phyloP scores from a whole-genome alignment of 192 early-diverging fungal genomes.

The Geranomyces variabilis region DNA sequence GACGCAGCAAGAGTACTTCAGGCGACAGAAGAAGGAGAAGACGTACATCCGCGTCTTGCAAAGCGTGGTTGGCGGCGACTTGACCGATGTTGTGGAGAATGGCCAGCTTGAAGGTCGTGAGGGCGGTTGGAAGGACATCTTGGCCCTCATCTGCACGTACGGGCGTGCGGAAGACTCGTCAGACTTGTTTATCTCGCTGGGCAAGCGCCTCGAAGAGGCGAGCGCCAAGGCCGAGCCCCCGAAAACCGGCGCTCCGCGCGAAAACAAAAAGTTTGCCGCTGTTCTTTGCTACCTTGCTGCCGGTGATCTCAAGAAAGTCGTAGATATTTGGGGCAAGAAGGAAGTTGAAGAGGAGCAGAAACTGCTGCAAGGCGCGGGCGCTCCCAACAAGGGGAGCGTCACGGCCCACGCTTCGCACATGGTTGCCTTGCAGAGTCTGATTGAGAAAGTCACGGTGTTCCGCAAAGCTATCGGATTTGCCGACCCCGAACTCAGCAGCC shows the following conservation, averaged over 20 bases:
- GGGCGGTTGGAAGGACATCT: slow-evolving; percentile 84
- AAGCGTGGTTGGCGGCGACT: slow-evolving; percentile 77
- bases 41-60: slow-evolving; percentile 86
- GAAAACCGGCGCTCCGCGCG: slow-evolving; percentile 5
- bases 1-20: slow-evolving; percentile 86
- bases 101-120: slow-evolving; percentile 64
- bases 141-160: slow-evolving; percentile 94
- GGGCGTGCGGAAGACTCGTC: slow-evolving; percentile 77
- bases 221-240: background rate
- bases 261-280: slow-evolving; percentile 62
- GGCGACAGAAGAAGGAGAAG: slow-evolving; percentile 63
- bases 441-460: slow-evolving; percentile 94
- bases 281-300: slow-evolving; percentile 83
- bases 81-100: slow-evolving; percentile 78
- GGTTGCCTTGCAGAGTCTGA: slow-evolving; percentile 70
- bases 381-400: slow-evolving; percentile 6
- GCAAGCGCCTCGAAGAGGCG: slow-evolving; percentile 44
- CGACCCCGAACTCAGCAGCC: slow-evolving; percentile 67
- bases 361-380: slow-evolving; percentile 20
- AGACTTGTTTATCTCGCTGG: slow-evolving; percentile 43
- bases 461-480: slow-evolving; percentile 89
- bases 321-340: slow-evolving; percentile 69
- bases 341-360: slow-evolving; percentile 43
- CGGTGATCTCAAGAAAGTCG: slow-evolving; percentile 81
- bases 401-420: slow-evolving; percentile 53